phyloP scores from a whole-genome alignment of 2,329 filamentous ascomycete species.

The Annulohypoxylon truncatum region DNA sequence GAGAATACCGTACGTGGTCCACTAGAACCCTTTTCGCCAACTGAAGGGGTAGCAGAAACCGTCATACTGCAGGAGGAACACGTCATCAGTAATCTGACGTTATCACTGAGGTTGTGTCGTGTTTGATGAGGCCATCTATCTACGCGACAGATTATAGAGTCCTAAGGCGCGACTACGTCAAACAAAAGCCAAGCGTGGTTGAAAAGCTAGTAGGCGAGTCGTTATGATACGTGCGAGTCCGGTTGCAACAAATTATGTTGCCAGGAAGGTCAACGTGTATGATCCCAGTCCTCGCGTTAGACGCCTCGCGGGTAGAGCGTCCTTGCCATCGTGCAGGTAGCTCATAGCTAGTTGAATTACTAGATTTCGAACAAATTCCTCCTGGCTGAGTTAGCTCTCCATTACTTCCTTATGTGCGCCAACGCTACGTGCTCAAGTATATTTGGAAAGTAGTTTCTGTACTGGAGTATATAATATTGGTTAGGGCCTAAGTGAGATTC shows the following conservation, averaged over 20 bases:
- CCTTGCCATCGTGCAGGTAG: neutral
- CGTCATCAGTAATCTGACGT: constrained; percentile 26
- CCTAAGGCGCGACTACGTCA: neutral
- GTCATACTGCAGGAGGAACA: constrained; percentile 38
- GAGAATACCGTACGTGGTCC: constrained; percentile 37
- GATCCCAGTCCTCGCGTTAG: neutral
- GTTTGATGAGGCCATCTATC: constrained; percentile 12
- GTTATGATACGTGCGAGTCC: neutral
- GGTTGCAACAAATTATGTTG: neutral
- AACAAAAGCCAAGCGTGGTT: no score
- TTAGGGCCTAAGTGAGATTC: no score
- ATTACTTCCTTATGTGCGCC: neutral
- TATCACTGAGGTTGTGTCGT: constrained; percentile 31
- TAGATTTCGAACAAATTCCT: neutral
- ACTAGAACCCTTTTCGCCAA: constrained; percentile 26
- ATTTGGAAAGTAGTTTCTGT: neutral
- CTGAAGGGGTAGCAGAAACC: constrained; percentile 12
- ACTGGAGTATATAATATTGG: neutral
- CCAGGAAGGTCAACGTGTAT: neutral
- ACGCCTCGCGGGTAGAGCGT: neutral
- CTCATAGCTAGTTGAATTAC: neutral
- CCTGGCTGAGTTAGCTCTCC: neutral
- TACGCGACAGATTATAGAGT: neutral
- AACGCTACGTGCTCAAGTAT: neutral
- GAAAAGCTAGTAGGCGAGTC: no score